Percentiles rank a stretch among this genome's conserved stretches.
Evolutionary conservation across 495 filamentous ascomycete genomes (phyloP).

Genomic region (Xylaria cubensis): DNA sequence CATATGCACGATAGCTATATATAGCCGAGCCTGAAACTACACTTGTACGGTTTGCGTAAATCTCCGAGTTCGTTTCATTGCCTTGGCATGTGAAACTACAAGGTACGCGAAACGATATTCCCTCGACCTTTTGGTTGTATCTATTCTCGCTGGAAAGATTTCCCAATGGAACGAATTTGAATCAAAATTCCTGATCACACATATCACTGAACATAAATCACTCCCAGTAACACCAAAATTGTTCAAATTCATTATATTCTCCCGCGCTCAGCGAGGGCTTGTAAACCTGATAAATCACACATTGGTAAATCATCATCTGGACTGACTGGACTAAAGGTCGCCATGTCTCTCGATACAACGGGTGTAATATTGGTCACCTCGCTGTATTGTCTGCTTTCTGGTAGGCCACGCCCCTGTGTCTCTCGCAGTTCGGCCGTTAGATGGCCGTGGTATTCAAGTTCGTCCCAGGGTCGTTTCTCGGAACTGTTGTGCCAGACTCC

Average conservation of each 20-base stretch:
- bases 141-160: not conserved
- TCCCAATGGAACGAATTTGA: not conserved
- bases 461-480: slow-evolving; percentile 29
- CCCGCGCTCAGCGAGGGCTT: slow-evolving; percentile 16
- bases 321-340: slow-evolving; percentile 19
- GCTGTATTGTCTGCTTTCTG: not conserved
- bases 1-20: not conserved
- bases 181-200: not conserved
- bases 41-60: not conserved
- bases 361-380: slow-evolving; percentile 10
- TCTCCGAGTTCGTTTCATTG: slow-evolving; percentile 1
- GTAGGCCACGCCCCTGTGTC: not conserved
- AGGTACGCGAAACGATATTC: not conserved
- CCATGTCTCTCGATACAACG: slow-evolving; percentile 9
- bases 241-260: not conserved
- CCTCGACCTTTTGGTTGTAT: not conserved
- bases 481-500: slow-evolving; percentile 25
- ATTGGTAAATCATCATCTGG: slow-evolving; percentile 5
- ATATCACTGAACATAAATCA: not conserved
- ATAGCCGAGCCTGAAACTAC: slow-evolving; percentile 1
- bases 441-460: slow-evolving; percentile 17
- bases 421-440: not conserved
- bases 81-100: not conserved
- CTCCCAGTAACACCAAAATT: not conserved
- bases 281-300: slow-evolving; percentile 22